phyloP scores from a whole-genome alignment of 2,329 filamentous ascomycete species.

The Apiospora kogelbergensis region DNA sequence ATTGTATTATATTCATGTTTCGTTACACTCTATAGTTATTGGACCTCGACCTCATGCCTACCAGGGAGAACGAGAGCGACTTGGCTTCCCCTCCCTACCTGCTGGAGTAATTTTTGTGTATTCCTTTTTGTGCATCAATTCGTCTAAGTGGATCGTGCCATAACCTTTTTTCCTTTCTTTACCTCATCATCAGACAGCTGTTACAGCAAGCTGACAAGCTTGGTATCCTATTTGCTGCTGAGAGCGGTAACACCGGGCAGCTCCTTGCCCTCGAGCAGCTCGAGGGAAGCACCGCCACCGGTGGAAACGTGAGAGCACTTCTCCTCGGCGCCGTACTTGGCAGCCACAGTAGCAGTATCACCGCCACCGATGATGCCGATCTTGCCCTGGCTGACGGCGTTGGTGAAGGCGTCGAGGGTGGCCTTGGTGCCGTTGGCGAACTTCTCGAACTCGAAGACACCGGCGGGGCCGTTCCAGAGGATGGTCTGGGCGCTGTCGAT shows the following conservation, averaged over 20 bases:
- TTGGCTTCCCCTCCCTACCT: neutral
- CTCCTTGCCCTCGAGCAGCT: conserved; percentile 97
- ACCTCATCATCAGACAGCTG: neutral
- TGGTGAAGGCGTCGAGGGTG: conserved; percentile 85
- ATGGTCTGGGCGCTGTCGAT: conserved; percentile 92
- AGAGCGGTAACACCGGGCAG: conserved; percentile 91
- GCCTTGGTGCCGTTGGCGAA: conserved; percentile 92
- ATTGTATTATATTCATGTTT: conserved; percentile 13
- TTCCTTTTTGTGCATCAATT: neutral
- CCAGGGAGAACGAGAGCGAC: neutral
- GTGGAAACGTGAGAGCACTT: conserved; percentile 99
- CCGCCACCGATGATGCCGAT: conserved; percentile 98
- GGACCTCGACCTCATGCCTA: neutral
- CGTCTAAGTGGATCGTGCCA: neutral
- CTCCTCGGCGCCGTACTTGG: conserved; percentile 91
- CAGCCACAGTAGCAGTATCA: conserved; percentile 95
- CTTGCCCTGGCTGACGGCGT: conserved; percentile 77
- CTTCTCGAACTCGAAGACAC: conserved; percentile 95
- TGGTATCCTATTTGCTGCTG: conserved; percentile 64
- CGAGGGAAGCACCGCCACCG: conserved; percentile 90
- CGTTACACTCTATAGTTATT: neutral
- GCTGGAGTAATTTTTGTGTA: neutral
- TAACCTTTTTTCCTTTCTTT: neutral
- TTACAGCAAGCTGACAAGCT: neutral
- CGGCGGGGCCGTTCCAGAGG: conserved; percentile 97